Conservation (phyloP, 306 rosid species). For the Cicer bijugum region DNA sequence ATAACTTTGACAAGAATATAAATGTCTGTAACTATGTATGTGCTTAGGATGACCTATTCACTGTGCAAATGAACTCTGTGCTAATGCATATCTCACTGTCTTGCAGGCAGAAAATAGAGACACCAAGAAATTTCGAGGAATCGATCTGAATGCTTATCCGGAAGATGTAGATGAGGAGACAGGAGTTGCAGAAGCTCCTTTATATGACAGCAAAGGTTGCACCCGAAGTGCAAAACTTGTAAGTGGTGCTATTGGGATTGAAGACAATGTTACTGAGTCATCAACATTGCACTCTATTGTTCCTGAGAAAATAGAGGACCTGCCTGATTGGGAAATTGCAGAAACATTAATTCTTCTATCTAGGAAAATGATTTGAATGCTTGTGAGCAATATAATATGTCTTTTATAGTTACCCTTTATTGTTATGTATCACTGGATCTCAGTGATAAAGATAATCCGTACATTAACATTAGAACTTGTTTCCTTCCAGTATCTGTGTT, state of each 20-base stretch:
- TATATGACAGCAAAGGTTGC: not conserved
- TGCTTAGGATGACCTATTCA: not conserved
- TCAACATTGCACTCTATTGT: too few relatives aligned
- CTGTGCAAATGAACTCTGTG: not conserved
- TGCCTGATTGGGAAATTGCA: too few relatives aligned
- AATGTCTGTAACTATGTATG: not conserved
- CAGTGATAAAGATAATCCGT: too few relatives aligned
- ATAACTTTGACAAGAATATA: not conserved
- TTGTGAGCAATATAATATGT: too few relatives aligned
- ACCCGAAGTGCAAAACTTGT: not conserved
- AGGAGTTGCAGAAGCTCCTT: not conserved
- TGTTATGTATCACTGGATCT: too few relatives aligned
- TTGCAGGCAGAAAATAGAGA: conserved; percentile 32
- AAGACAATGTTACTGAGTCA: too few relatives aligned
- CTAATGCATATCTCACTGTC: not conserved
- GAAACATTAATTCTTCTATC: too few relatives aligned
- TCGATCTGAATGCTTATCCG: not conserved
- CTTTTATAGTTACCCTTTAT: too few relatives aligned
- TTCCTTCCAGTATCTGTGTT: too few relatives aligned
- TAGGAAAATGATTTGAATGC: too few relatives aligned
- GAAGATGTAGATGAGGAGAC: conserved; percentile 5
- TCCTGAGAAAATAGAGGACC: too few relatives aligned
- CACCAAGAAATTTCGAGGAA: not conserved
- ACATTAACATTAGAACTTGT: too few relatives aligned
- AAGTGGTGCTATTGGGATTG: not conserved